These are phyloP conservation scores for Ophiosphaerella korrae DNA, from an alignment of 2,329 filamentous ascomycete species.

Conservation along the genomic window DNA sequence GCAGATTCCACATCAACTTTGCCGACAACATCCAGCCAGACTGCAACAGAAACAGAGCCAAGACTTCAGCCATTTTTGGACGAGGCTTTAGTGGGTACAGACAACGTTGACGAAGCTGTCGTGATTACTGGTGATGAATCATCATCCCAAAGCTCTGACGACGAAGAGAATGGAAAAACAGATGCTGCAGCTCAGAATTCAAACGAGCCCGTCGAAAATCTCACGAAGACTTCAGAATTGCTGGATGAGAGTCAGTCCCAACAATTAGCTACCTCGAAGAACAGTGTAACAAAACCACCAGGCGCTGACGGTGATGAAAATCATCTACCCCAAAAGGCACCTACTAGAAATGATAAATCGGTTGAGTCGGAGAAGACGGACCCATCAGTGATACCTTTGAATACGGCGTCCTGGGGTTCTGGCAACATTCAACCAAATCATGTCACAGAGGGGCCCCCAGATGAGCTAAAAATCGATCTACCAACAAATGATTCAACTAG, in stretches of 20 bases:
- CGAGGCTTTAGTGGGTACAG: not conserved
- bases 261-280: no score
- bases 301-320: no score
- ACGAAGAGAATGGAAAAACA: conserved; percentile 4
- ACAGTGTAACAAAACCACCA: no score
- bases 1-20: not conserved
- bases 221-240: no score
- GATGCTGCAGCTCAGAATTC: not conserved
- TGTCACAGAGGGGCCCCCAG: not conserved
- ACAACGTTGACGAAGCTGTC: conserved; percentile 1
- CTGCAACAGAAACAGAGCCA: not conserved
- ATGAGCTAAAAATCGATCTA: not conserved
- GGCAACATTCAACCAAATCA: not conserved
- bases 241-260: no score
- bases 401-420: no score
- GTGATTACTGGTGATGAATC: conserved; percentile 12
- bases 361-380: no score
- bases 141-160: conserved; percentile 6
- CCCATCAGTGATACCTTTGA: no score
- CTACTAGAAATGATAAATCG: no score
- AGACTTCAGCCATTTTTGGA: no score
- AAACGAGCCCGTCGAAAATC: no score
- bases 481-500: not conserved
- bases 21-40: not conserved
- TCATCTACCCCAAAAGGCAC: no score